A percentile compares a stretch with the other conserved stretches of the same genome.
phyloP scores from a whole-genome alignment of 1,284 basidiomycete genomes.

The Ganoderma multipileum region DNA sequence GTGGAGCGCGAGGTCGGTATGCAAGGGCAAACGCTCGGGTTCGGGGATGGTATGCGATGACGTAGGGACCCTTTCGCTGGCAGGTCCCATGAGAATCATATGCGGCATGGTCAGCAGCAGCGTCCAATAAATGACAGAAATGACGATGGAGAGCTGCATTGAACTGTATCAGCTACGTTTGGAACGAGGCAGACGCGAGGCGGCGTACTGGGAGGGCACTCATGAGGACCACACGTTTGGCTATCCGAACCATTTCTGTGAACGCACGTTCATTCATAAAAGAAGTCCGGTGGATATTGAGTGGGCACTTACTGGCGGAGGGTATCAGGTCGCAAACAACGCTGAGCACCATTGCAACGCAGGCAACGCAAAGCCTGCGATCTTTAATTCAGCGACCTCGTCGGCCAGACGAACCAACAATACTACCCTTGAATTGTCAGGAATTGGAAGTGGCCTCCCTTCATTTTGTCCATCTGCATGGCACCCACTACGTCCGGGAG shows the following conservation, averaged over 20 bases:
- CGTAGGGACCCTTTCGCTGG: constrained; percentile 43
- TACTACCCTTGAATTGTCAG: constrained; percentile 80
- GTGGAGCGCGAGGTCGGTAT: constrained; percentile 73
- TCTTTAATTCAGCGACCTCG: neutral
- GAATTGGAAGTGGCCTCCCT: constrained; percentile 74
- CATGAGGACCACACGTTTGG: constrained; percentile 66
- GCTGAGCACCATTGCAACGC: constrained; percentile 57
- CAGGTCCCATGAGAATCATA: constrained; percentile 50
- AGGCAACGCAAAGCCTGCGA: constrained; percentile 56
- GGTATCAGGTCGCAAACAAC: constrained; percentile 60
- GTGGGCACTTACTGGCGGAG: constrained; percentile 45
- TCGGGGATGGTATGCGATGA: constrained; percentile 44
- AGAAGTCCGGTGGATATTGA: neutral
- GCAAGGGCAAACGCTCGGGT: constrained; percentile 61
- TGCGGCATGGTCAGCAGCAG: constrained; percentile 59
- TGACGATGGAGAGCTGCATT: constrained; percentile 64
- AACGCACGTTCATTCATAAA: constrained; percentile 8
- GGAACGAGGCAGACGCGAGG: neutral
- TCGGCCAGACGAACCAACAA: neutral
- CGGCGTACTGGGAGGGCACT: constrained; percentile 63
- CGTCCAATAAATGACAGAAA: constrained; percentile 79
- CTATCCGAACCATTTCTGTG: constrained; percentile 45
- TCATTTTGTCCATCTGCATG: constrained; percentile 51
- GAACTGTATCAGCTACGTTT: constrained; percentile 3
- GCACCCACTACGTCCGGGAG: constrained; percentile 46